Percentiles rank a stretch among this genome's conserved stretches.
These are phyloP conservation scores for Psilocybe tampanensis DNA, from an alignment of 768 basidiomycete genomes.

Conservation along the genomic window DNA sequence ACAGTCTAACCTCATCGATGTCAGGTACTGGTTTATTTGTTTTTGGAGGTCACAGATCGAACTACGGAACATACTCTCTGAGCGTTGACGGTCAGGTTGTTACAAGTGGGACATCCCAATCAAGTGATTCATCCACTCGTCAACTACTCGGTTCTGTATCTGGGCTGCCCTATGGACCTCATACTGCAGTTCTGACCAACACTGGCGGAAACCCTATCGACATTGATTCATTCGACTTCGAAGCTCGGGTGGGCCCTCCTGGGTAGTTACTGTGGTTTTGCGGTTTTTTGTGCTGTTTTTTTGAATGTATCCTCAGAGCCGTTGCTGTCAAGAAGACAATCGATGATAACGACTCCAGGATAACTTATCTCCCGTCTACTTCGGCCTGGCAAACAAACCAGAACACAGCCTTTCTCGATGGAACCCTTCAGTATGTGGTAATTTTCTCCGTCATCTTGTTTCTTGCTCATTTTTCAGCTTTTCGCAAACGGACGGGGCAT, in stretches of 20 bases:
- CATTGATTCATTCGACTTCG: constrained; percentile 50
- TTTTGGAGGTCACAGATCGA: constrained; percentile 46
- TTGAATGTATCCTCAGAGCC: constrained; percentile 22
- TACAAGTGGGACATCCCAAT: constrained; percentile 34
- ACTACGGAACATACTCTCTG: constrained; percentile 49
- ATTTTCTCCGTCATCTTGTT: background rate
- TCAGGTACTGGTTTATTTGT: constrained; percentile 55
- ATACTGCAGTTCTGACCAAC: constrained; percentile 50
- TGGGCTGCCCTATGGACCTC: constrained; percentile 44
- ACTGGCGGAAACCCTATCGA: constrained; percentile 47
- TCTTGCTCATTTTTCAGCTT: constrained; percentile 32
- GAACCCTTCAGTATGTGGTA: constrained; percentile 46
- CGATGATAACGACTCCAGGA: constrained; percentile 43
- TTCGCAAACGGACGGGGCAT: constrained; percentile 39
- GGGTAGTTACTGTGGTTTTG: constrained; percentile 27
- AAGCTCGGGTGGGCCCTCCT: constrained; percentile 37
- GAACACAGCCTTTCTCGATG: constrained; percentile 31
- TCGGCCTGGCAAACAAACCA: constrained; percentile 38
- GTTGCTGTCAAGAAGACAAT: constrained; percentile 27
- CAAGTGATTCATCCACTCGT: constrained; percentile 27
- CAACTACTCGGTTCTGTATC: constrained; percentile 46
- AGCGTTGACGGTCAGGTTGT: constrained; percentile 45
- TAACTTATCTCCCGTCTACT: constrained; percentile 40
- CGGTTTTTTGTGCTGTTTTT: background rate
- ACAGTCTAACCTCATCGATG: background rate